Conservation (phyloP, 2,329 filamentous ascomycete species). For the Cytospora chrysosperma region DNA sequence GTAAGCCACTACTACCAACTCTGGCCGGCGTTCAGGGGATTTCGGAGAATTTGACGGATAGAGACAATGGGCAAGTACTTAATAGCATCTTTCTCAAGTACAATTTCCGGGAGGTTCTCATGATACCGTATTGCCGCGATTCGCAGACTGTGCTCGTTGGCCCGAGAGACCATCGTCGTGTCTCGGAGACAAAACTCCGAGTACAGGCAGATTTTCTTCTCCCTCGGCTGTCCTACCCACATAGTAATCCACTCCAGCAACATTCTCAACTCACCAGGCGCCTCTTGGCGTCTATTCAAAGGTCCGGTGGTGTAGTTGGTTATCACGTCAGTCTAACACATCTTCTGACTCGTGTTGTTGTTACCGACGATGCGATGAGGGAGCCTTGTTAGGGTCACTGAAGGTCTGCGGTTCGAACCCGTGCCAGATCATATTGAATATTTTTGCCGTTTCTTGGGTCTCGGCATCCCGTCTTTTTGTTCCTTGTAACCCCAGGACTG, state of each 20-base stretch:
- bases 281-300: neutral
- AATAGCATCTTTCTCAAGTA: too few relatives aligned
- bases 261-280: neutral
- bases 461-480: neutral
- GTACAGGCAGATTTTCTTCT: neutral
- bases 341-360: too few relatives aligned
- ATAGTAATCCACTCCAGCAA: neutral
- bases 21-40: too few relatives aligned
- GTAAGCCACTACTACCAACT: too few relatives aligned
- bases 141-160: too few relatives aligned
- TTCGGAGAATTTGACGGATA: too few relatives aligned
- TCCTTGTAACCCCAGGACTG: too few relatives aligned
- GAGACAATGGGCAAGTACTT: neutral
- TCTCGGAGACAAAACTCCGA: too few relatives aligned
- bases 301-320: slow-evolving; percentile 40
- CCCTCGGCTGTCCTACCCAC: fast-evolving
- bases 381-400: neutral
- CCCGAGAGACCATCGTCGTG: too few relatives aligned
- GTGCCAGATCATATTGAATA: neutral
- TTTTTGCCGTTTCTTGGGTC: neutral
- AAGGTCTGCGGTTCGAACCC: slow-evolving; percentile 20
- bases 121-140: too few relatives aligned
- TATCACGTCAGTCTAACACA: slow-evolving; percentile 50
- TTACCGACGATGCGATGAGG: too few relatives aligned
- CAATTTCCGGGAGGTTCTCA: too few relatives aligned